Evolutionary conservation across 371 early-diverging fungal species (phyloP).

Genomic region (Mucor velutinosus): DNA sequence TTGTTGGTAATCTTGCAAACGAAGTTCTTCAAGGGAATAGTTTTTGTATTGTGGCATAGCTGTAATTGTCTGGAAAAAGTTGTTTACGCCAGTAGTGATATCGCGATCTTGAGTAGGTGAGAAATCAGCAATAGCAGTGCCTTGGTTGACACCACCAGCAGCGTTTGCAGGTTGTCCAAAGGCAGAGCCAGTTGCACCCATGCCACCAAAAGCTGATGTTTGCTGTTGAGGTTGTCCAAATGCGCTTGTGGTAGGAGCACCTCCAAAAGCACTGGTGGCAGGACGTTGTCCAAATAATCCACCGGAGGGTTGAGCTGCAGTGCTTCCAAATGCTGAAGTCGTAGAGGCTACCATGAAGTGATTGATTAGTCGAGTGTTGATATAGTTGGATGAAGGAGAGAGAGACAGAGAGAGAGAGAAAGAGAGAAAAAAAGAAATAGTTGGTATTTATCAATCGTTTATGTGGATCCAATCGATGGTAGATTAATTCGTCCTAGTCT

Average conservation of each 20-base stretch:
- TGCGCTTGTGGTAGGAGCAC: constrained; percentile 22
- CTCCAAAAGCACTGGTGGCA: constrained; percentile 29
- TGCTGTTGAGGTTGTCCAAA: constrained; percentile 37
- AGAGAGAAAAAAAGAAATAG: neutral
- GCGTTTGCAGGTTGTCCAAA: constrained; percentile 58
- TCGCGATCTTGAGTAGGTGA: constrained; percentile 70
- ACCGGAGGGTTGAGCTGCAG: constrained; percentile 40
- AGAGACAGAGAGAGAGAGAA: neutral
- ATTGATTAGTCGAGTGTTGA: neutral
- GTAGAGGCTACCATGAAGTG: constrained; percentile 19
- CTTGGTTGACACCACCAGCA: constrained; percentile 54
- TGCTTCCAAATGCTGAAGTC: constrained; percentile 54
- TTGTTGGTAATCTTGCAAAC: constrained; percentile 87
- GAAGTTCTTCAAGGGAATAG: constrained; percentile 90
- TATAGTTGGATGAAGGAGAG: neutral
- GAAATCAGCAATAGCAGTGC: constrained; percentile 83
- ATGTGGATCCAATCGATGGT: neutral
- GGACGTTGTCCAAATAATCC: constrained; percentile 52
- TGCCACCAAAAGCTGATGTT: constrained; percentile 40
- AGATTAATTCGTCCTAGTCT: neutral
- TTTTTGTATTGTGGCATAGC: constrained; percentile 91
- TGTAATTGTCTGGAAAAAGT: constrained; percentile 75
- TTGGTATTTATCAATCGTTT: neutral
- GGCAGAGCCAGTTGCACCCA: constrained; percentile 32
- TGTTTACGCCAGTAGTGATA: constrained; percentile 54